Conservation (phyloP, 106 monocot genomes). For the Agapanthus africanus region DNA sequence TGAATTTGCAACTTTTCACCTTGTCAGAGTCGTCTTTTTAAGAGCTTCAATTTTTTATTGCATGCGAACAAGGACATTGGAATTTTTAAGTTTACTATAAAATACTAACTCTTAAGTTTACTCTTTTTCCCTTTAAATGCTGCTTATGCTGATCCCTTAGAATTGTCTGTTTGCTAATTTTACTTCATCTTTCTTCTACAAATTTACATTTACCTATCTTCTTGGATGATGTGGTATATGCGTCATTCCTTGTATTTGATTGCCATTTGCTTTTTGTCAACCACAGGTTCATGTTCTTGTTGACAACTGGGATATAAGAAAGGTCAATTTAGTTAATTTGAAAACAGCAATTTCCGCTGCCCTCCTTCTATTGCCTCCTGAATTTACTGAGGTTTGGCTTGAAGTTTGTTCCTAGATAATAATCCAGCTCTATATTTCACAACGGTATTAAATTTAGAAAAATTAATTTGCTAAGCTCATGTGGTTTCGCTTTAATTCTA, state of each 20-base stretch:
- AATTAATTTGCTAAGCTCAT: background rate
- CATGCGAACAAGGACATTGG: too few species aligned
- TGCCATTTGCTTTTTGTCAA: conserved; percentile 4
- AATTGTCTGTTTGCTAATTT: background rate
- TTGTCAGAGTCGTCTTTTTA: background rate
- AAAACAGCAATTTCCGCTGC: conserved; percentile 71
- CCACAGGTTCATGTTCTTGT: conserved; percentile 53
- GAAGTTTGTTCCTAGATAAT: background rate
- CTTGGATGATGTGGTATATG: conserved; percentile 1
- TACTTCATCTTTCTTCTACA: too few species aligned
- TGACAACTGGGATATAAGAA: conserved; percentile 76
- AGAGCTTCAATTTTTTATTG: background rate
- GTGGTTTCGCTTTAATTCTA: background rate
- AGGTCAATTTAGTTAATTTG: conserved; percentile 75
- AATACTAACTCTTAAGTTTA: background rate
- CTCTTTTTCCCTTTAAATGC: background rate
- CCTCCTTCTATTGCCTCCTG: conserved; percentile 62
- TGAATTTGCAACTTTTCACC: background rate
- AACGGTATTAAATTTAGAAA: background rate
- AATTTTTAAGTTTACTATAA: too few species aligned
- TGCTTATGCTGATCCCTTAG: background rate
- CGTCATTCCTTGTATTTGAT: background rate
- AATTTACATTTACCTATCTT: background rate
- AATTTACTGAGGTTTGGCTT: conserved; percentile 72
- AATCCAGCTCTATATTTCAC: background rate